Evolutionary conservation across 164 flowering plant species (phyloP).

Genomic region (Macadamia tetraphylla): DNA sequence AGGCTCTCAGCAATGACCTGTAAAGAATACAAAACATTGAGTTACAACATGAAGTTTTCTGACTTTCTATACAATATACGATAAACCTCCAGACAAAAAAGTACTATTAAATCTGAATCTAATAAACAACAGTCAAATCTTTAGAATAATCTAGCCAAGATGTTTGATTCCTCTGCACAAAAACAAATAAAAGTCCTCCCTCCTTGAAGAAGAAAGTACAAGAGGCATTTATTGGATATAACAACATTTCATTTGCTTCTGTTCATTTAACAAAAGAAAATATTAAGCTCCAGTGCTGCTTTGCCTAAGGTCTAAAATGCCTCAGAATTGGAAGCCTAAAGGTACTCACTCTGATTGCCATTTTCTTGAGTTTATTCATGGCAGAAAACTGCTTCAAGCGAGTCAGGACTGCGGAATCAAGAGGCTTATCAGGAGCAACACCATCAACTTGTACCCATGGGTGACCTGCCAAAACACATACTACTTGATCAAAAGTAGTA

Average conservation of each 20-base stretch:
- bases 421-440: constrained; percentile 63
- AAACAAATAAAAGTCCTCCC: too few relatives aligned
- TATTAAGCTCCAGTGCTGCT: too few relatives aligned
- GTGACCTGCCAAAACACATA: constrained; percentile 42
- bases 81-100: background rate
- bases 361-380: constrained; percentile 61
- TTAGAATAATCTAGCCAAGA: background rate
- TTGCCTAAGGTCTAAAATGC: too few relatives aligned
- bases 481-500: background rate
- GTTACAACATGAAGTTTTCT: background rate
- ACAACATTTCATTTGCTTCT: too few relatives aligned
- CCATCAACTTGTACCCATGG: constrained; percentile 65
- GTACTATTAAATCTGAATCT: background rate
- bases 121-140: background rate
- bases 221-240: too few relatives aligned
- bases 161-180: too few relatives aligned
- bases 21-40: background rate
- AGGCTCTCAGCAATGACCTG: constrained; percentile 60
- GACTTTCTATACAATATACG: background rate
- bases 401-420: constrained; percentile 57
- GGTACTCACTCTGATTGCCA: constrained; percentile 51
- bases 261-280: too few relatives aligned
- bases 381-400: constrained; percentile 77
- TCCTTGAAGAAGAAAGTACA: too few relatives aligned
- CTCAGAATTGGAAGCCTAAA: background rate